phyloP scores from a whole-genome alignment of 2,329 filamentous ascomycete genomes.

The Sporothrix luriei region DNA sequence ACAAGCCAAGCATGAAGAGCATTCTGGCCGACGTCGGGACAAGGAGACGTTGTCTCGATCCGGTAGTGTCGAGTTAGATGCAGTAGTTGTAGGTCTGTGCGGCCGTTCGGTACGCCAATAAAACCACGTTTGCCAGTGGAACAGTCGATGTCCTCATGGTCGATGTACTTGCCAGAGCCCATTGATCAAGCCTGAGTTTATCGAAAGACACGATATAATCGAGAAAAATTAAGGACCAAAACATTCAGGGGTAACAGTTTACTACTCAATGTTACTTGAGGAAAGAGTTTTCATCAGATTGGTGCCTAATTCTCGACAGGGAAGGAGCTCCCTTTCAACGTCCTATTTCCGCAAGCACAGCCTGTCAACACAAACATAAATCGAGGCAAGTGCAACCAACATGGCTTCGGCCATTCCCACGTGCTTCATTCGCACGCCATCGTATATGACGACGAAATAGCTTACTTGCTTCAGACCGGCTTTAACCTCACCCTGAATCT shows the following conservation, averaged over 20 bases:
- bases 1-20: background rate
- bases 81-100: background rate
- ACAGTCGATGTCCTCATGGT: too few species aligned
- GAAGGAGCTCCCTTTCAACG: background rate
- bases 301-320: background rate
- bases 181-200: too few species aligned
- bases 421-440: background rate
- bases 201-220: too few species aligned
- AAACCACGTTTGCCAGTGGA: too few species aligned
- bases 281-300: background rate
- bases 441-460: background rate
- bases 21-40: background rate
- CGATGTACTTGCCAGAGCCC: too few species aligned
- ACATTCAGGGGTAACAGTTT: background rate
- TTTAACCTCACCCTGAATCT: conserved; percentile 27
- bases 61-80: background rate
- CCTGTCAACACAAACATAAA: too few species aligned
- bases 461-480: background rate
- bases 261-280: background rate
- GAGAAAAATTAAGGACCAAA: background rate
- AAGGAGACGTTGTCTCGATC: background rate
- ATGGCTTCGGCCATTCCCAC: background rate
- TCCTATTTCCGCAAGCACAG: background rate
- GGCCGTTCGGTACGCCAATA: too few species aligned
- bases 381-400: conserved; percentile 1